Base-by-base conservation (phyloP, 1,284 basidiomycete species). In the Trichosporon coremiiforme region DNA sequence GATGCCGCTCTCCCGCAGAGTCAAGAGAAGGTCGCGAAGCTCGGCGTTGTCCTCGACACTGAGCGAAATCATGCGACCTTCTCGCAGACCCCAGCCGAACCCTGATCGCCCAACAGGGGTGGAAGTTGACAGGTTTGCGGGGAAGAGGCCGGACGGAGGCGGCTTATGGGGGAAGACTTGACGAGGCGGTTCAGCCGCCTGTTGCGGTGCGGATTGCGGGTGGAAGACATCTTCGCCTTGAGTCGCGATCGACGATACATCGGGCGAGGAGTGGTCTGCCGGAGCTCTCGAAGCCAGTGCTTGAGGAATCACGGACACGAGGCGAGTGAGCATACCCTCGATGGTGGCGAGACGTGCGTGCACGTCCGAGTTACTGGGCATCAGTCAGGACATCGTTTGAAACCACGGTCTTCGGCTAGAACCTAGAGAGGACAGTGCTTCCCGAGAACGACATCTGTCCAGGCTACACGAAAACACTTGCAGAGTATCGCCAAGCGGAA, bases 1-100 rank as follows among this genome's bases (percentile, higher is more conserved):
- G 22, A 85, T 80, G 8, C 84, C 84, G 68, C 80, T 82, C 69
- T 84, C 83, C 70, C 82, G 81, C 13, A 84, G 73, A 7, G 80
- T 83, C 31, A 78, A 71, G n/a, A 84, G 71, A 1, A 84, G 76
- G 63, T 82, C 81, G 62, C 79, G 78, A 41, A 83, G 69, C 41
- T 81, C 81, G 20, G 75, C 71, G 70, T 78, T 82, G 69, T 79
- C 80, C 50, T 81, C 80, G 22, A 73, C 71, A 9, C 68, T 69
- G 17, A 83, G 70, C 38, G 72, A 74, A 70, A 82, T 79, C 76
- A 79, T 73, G 63, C 81, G 72, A 0, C 81, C 81, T 72, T 82
- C 81, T 29, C 80, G 68, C 70, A 82, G 64, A 1, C 81, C 81
- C 81, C 81, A 82, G 35, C 81, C 81, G 64, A 76, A 81, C 5